A percentile compares a stretch with the other conserved stretches of the same genome.
phyloP scores from a whole-genome alignment of 2,329 filamentous ascomycete species.

The Hymenoscyphus fructigenus region DNA sequence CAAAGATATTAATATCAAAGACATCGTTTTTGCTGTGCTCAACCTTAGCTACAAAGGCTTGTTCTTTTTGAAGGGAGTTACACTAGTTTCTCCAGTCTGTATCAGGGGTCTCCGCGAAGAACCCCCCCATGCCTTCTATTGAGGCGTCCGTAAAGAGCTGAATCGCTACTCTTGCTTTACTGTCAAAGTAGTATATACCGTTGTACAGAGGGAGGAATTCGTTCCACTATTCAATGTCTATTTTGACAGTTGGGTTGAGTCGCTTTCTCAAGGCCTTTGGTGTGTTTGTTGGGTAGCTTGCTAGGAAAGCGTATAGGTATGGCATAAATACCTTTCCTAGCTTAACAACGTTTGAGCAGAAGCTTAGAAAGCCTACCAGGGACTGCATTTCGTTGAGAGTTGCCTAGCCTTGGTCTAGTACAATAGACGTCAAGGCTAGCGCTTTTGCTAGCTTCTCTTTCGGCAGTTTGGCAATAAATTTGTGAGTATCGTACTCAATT shows the following conservation, averaged over 20 bases:
- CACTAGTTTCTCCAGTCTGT: too few species aligned
- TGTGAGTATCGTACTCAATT: background rate
- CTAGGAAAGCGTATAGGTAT: background rate
- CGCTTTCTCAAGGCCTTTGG: background rate
- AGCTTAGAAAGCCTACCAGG: background rate
- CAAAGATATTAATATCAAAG: too few species aligned
- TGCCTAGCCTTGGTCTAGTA: background rate
- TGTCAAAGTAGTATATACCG: too few species aligned
- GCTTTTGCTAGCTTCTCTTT: too few species aligned
- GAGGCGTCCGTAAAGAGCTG: too few species aligned
- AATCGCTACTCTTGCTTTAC: too few species aligned
- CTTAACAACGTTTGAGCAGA: background rate
- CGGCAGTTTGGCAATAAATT: background rate
- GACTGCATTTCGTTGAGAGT: background rate
- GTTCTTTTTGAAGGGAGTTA: too few species aligned
- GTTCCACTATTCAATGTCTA: background rate
- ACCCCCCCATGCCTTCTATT: too few species aligned
- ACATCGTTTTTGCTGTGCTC: too few species aligned
- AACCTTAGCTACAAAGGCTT: too few species aligned
- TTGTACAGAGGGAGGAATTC: background rate
- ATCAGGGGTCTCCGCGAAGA: too few species aligned
- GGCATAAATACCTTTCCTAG: background rate
- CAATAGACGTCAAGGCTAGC: background rate
- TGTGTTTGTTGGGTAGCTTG: background rate
- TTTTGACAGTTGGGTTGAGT: background rate